A percentile compares a stretch with the other conserved stretches of the same genome.
Evolutionary conservation across 129 eudicot species (phyloP).

Genomic region (Centrapalus pauciflorus): DNA sequence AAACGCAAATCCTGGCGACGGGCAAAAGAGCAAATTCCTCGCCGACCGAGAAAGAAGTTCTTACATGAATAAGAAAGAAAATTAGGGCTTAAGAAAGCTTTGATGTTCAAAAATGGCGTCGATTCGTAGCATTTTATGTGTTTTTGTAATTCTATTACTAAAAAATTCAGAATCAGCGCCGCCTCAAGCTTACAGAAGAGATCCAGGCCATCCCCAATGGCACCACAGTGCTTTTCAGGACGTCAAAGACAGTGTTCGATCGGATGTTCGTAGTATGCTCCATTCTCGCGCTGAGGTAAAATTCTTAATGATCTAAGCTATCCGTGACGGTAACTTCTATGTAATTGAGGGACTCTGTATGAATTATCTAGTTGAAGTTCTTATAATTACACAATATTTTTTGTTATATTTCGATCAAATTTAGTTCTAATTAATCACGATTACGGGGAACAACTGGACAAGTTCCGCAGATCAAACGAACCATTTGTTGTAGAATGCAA

Average conservation of each 20-base stretch:
- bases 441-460: neutral
- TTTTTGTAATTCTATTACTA: slow-evolving; percentile 11
- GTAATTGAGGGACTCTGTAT: neutral
- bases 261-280: slow-evolving; percentile 87
- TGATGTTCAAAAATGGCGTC: slow-evolving; percentile 27
- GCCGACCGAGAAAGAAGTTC: neutral
- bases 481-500: neutral
- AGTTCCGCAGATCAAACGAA: neutral
- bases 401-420: neutral
- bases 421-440: neutral
- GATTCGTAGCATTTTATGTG: slow-evolving; percentile 5
- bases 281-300: slow-evolving; percentile 93
- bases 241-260: slow-evolving; percentile 69
- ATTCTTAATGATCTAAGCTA: neutral
- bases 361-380: slow-evolving; percentile 7
- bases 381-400: neutral
- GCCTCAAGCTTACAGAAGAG: slow-evolving; percentile 73
- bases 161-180: slow-evolving; percentile 34
- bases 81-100: slow-evolving; percentile 21
- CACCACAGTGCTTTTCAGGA: slow-evolving; percentile 98
- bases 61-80: slow-evolving; percentile 3
- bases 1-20: slow-evolving; percentile 13
- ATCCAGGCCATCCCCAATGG: slow-evolving; percentile 99
- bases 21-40: slow-evolving; percentile 3
- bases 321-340: neutral